phyloP scores from a whole-genome alignment of 768 basidiomycete genomes.

The Pseudohyphozyma bogoriensis region DNA sequence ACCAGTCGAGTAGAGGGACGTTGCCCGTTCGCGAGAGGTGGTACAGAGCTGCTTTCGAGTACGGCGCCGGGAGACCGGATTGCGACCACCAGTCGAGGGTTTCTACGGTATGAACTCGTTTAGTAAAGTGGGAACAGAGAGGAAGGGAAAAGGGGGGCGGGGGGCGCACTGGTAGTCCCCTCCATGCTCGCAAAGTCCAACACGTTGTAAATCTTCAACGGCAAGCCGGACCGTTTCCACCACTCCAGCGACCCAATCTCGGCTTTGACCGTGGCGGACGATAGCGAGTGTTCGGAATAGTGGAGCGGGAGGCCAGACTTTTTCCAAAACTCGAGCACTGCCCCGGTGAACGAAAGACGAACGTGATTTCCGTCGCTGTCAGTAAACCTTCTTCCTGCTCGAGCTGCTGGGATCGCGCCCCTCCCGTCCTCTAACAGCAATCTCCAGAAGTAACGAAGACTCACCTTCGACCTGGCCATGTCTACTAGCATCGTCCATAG shows the following conservation, averaged over 20 bases:
- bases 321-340: conserved; percentile 74
- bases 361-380: background rate
- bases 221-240: conserved; percentile 57
- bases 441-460: too few relatives aligned
- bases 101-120: conserved; percentile 28
- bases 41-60: conserved; percentile 64
- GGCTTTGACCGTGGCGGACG: conserved; percentile 66
- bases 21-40: conserved; percentile 71
- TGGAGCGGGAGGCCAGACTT: conserved; percentile 50
- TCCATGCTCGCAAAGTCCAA: conserved; percentile 78
- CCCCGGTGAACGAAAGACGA: too few relatives aligned
- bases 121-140: background rate
- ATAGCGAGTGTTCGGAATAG: conserved; percentile 69
- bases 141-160: background rate
- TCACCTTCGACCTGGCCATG: conserved; percentile 55
- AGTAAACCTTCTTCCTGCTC: too few relatives aligned
- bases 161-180: conserved; percentile 48
- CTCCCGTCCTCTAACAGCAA: background rate
- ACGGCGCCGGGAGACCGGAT: conserved; percentile 58
- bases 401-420: too few relatives aligned
- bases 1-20: conserved; percentile 72
- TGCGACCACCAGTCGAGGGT: conserved; percentile 78
- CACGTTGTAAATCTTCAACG: conserved; percentile 69
- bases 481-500: conserved; percentile 67
- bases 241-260: conserved; percentile 67